These are phyloP conservation scores for Amylostereum areolatum DNA, from an alignment of 1,284 basidiomycete genomes.

Conservation along the genomic window DNA sequence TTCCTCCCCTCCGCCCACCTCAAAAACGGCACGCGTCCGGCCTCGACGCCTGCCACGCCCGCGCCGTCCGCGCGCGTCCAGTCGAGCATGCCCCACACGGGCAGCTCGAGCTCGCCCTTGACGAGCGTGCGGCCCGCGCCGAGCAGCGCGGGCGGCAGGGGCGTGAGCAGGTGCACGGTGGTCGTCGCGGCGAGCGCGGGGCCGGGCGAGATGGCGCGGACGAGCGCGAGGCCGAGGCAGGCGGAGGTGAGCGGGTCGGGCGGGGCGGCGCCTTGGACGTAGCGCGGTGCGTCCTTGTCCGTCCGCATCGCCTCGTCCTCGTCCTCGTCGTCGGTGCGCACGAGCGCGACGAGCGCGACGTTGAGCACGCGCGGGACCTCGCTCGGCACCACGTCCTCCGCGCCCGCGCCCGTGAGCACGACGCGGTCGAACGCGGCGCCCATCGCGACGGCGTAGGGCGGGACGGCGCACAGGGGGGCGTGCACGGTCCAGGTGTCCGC, in stretches of 20 bases:
- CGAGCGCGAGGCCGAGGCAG: constrained; percentile 67
- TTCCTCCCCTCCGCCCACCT: constrained; percentile 56
- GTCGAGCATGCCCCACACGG: constrained; percentile 84
- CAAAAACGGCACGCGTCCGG: constrained; percentile 71
- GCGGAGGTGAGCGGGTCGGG: constrained; percentile 53
- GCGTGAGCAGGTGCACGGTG: constrained; percentile 71
- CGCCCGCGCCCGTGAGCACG: constrained; percentile 62
- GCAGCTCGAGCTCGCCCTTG: constrained; percentile 85
- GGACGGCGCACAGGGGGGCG: constrained; percentile 58
- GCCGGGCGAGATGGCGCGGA: constrained; percentile 54
- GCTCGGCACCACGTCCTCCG: constrained; percentile 64
- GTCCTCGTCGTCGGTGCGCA: constrained; percentile 24
- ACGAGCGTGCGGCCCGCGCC: constrained; percentile 48
- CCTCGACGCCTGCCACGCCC: constrained; percentile 50
- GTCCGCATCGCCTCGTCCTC: neutral
- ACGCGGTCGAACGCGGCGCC: constrained; percentile 51
- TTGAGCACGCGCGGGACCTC: constrained; percentile 75
- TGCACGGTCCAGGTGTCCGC: constrained; percentile 62
- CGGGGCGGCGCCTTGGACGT: constrained; percentile 44
- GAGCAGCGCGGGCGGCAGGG: constrained; percentile 46
- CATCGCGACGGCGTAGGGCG: constrained; percentile 66
- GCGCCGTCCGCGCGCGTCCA: constrained; percentile 40
- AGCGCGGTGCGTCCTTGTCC: constrained; percentile 33
- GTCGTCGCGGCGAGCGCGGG: constrained; percentile 27
- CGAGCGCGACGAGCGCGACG: constrained; percentile 74